A percentile compares a stretch with the other conserved stretches of the same genome.
Evolutionary conservation across 2,329 filamentous ascomycete species (phyloP).

Genomic region (Xylaria digitata): DNA sequence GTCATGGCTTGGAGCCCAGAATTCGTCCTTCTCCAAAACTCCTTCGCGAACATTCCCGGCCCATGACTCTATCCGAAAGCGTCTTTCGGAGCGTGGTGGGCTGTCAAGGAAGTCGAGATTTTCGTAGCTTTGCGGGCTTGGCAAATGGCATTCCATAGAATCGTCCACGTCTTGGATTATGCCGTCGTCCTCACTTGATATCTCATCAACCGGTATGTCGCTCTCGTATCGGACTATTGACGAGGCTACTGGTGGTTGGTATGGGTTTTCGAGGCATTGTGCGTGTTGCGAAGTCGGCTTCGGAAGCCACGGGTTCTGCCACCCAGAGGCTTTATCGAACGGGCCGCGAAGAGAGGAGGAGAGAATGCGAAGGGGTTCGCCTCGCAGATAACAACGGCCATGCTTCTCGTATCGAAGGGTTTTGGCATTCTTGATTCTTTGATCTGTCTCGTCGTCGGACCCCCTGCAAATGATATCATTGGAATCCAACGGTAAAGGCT

Average conservation of each 20-base stretch:
- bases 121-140: conserved; percentile 50
- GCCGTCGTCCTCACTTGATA: conserved; percentile 17
- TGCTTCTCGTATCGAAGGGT: conserved; percentile 68
- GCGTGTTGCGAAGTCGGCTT: conserved; percentile 30
- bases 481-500: conserved; percentile 46
- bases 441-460: conserved; percentile 68
- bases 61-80: conserved; percentile 46
- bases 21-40: conserved; percentile 43
- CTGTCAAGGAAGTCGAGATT: conserved; percentile 38
- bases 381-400: conserved; percentile 68
- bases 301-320: conserved; percentile 65
- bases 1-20: conserved; percentile 46
- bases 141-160: conserved; percentile 55
- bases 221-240: conserved; percentile 29
- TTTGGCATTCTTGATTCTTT: conserved; percentile 60
- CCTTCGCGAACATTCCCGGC: conserved; percentile 38
- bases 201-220: conserved; percentile 24
- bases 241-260: conserved; percentile 17
- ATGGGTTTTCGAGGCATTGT: conserved; percentile 15
- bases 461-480: conserved; percentile 65
- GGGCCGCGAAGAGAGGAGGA: conserved; percentile 72
- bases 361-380: conserved; percentile 65
- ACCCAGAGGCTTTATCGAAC: conserved; percentile 63
- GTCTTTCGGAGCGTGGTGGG: conserved; percentile 38
- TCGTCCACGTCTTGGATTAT: conserved; percentile 32